A percentile compares a stretch with the other conserved stretches of the same genome.
These are phyloP conservation scores for Malus asiatica DNA, from an alignment of 306 rosid species.

Conservation along the genomic window DNA sequence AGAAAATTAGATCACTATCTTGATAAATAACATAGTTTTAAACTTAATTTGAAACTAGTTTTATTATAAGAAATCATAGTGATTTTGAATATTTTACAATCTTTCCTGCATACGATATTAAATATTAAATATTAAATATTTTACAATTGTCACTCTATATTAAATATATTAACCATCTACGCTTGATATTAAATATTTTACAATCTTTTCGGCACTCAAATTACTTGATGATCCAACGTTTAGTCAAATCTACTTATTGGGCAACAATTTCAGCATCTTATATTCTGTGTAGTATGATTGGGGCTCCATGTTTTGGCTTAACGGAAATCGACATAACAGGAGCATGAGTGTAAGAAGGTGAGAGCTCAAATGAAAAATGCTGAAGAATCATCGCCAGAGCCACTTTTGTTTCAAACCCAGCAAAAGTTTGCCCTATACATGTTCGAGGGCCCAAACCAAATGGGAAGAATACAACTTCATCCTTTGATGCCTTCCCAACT, in stretches of 20 bases:
- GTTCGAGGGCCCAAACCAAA: conserved; percentile 47
- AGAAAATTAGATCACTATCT: no score
- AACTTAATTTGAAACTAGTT: neutral
- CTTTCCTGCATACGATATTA: no score
- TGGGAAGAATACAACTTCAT: conserved; percentile 30
- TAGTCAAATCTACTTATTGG: neutral
- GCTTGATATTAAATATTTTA: no score
- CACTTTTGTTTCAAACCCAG: conserved; percentile 35
- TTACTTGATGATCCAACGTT: neutral
- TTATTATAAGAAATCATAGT: neutral
- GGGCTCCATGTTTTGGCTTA: conserved; percentile 44
- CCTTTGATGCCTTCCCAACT: conserved; percentile 27
- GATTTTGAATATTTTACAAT: neutral
- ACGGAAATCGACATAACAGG: conserved; percentile 17
- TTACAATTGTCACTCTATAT: no score
- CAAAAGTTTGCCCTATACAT: conserved; percentile 41
- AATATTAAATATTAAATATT: no score
- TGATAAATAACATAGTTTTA: neutral
- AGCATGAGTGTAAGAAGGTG: conserved; percentile 44
- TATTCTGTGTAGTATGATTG: conserved; percentile 20
- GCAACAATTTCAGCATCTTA: neutral
- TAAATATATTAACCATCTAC: no score
- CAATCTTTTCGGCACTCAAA: no score
- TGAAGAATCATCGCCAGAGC: conserved; percentile 38
- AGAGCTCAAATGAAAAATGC: conserved; percentile 35